These are phyloP conservation scores for Cunninghamia lanceolata DNA, from an alignment of 75 land plant species.

Conservation along the genomic window DNA sequence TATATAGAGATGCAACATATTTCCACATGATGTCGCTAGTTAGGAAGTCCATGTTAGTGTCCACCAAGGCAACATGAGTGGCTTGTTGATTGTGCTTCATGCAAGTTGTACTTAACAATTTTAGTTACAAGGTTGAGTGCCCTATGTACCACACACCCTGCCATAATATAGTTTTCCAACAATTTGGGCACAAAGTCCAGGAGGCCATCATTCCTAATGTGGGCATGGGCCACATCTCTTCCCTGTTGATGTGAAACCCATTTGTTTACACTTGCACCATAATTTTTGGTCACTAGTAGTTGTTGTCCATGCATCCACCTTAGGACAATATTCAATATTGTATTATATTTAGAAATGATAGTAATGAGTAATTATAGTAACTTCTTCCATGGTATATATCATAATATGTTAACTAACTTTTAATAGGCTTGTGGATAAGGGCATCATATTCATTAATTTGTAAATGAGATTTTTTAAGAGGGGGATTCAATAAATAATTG, in stretches of 20 bases:
- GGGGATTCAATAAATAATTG: no score
- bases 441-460: no score
- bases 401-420: no score
- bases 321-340: no score
- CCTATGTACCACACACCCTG: constrained; percentile 43
- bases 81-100: constrained; percentile 19
- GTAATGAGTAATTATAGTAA: no score
- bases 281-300: no score
- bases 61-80: no score
- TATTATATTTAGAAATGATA: no score
- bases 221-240: constrained; percentile 64
- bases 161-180: constrained; percentile 63
- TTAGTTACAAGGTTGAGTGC: constrained; percentile 53
- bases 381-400: no score
- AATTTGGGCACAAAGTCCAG: constrained; percentile 85
- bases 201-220: constrained; percentile 84
- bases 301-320: no score
- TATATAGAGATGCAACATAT: constrained; percentile 57
- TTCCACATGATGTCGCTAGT: constrained; percentile 31
- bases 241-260: constrained; percentile 78
- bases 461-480: no score
- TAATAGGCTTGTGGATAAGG: no score
- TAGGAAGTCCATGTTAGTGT: not conserved
- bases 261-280: not conserved
- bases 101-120: constrained; percentile 62